Base-by-base conservation (phyloP, 768 basidiomycete species). In the Russula compacta region DNA sequence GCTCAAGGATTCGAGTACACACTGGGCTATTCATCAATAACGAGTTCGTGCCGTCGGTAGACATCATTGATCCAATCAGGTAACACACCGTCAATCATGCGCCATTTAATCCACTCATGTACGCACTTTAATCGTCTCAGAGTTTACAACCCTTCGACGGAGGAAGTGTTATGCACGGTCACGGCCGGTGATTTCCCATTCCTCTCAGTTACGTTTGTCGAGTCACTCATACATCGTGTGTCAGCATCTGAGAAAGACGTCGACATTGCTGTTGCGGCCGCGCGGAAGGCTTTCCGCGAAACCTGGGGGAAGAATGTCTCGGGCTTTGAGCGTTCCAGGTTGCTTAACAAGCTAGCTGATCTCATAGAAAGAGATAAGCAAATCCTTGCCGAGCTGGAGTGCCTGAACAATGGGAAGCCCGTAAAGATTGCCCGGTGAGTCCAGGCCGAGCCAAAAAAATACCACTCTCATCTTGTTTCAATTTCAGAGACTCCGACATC, bases 21-120 rank as follows among this genome's bases (percentile, higher is more conserved):
- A 91, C 89, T 7, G 92, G 92, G 17, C 79, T 95, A 29, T 98
- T 91, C 77, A 94, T 98, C 74, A 85, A 94, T 77, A 92, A 91
- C 71, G 81, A 92, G 69, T 95, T 92, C 68, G 86, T 90, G 33
- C 71, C 83, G n/a, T 89, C 88, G 6, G 78, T 79, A 29, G 86
- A 89, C 67, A 86, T 83, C 36, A 69, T 75, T 14, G 86, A 87
- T 58, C 71, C 78, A 47, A 82, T 92, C 69, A 70, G 80, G 88
- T 89, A 67, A 66, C 12, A 83, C 72, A 32, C 33, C 11, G 2
- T 9, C 40, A 35, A 29, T 33, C 46, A 21, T 48, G 33, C 38
- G 12, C 32, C 17, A 19, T 6, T 33, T 17, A 33, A 36, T 32
- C 38, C 33, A 36, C 53, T 49, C 35, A 58, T 15, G 32, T n/a